These are phyloP conservation scores for Fusarium concolor DNA, from an alignment of 2,329 filamentous ascomycete genomes.

Conservation along the genomic window DNA sequence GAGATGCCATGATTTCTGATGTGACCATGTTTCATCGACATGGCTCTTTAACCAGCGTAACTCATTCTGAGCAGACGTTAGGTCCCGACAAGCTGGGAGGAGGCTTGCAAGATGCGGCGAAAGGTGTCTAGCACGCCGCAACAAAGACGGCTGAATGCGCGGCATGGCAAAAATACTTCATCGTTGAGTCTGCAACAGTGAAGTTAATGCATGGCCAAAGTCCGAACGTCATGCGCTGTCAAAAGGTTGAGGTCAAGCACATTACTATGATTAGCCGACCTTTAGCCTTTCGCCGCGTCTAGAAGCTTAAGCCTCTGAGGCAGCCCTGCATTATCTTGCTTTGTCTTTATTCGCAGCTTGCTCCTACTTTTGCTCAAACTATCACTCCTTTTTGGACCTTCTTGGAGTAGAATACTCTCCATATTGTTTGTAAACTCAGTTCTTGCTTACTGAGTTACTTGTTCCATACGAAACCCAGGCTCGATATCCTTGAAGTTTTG, in stretches of 20 bases:
- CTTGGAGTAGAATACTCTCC: background rate
- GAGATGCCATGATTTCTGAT: slow-evolving; percentile 44
- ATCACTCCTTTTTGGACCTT: slow-evolving; percentile 9
- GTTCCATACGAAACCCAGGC: background rate
- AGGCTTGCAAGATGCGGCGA: slow-evolving; percentile 69
- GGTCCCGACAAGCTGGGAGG: slow-evolving; percentile 71
- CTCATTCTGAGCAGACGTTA: slow-evolving; percentile 74
- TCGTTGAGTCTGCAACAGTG: slow-evolving; percentile 17
- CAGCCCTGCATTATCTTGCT: slow-evolving; percentile 26
- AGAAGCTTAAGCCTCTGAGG: slow-evolving; percentile 23
- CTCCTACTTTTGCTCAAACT: slow-evolving; percentile 1
- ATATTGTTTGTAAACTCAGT: background rate
- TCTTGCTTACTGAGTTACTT: background rate
- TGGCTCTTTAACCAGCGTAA: slow-evolving; percentile 78
- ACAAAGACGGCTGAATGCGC: slow-evolving; percentile 68
- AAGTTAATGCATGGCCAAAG: background rate
- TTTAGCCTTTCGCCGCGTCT: slow-evolving; percentile 44
- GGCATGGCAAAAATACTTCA: slow-evolving; percentile 62
- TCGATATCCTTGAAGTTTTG: slow-evolving; percentile 12
- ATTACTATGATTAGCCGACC: slow-evolving; percentile 43
- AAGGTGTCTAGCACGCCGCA: slow-evolving; percentile 64
- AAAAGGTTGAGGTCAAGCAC: background rate
- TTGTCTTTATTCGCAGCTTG: slow-evolving; percentile 28
- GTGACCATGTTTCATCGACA: slow-evolving; percentile 51
- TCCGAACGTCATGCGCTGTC: background rate